Evolutionary conservation across 2,329 filamentous ascomycete species (phyloP), one percentile per base, ranked within the genome.

Genomic region (Coniochaeta hoffmannii): DNA sequence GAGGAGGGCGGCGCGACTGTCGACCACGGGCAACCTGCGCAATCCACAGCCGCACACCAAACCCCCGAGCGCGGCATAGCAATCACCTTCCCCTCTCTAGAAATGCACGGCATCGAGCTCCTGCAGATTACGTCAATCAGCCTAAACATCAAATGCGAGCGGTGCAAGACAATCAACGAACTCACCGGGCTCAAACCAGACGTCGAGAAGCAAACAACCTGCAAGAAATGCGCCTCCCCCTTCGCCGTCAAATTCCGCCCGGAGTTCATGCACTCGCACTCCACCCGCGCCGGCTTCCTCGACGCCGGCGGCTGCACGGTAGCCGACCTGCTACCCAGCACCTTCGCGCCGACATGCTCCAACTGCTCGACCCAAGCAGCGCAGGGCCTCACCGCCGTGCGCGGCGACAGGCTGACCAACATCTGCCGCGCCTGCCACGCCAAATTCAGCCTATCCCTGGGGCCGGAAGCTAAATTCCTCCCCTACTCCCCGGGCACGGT

Each of bases 361-460:
- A 78, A 81, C 64, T 95, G 90, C 71, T 94, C 89, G 30, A 88
- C 85, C 0, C 41, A 46, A 9, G 64, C 82, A 1, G 82, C 85
- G 4, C 77, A 79, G 17, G 88, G 88, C 1, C 78, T 94, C 32
- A 78, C 86, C 15, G 85, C 88, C 4, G 87, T 93, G 6, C 79
- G 87, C 26, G 89, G 88, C 49, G 88, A 93, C 57, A 82, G 82
- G 17, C 81, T 83, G 22, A 85, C 84, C 64, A 88, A 90, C 57
- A 80, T 90, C 35, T 95, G 90, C 71, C 83, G 89, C 51, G 81
- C 87, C 63, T 95, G 90, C 67, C 89, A 94, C 73, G 77, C 78
- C 54, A 87, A 86, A 67, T 92, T 94, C 80, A 87, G 82, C 15
- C 89, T 94, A 71, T 86, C 85, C 67, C 82, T 94, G 50, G 49